Evolutionary conservation across 768 basidiomycete genomes (phyloP).

Genomic region (Boletus sensibilis): DNA sequence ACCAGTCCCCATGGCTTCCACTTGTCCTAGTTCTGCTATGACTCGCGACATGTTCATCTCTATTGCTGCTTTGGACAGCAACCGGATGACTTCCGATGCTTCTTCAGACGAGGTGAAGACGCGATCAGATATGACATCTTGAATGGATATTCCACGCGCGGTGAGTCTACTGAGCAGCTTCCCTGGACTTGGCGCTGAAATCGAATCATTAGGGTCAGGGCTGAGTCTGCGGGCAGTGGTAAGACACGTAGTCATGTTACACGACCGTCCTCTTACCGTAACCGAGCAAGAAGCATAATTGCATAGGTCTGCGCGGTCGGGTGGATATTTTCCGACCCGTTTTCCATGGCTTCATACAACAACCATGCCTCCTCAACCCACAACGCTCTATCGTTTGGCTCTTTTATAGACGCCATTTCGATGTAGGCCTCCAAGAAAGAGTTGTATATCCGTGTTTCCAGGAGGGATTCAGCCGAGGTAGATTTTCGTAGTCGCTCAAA

Average conservation of each 20-base stretch:
- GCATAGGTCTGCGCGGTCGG: constrained; percentile 67
- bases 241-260: constrained; percentile 5
- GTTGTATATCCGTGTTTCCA: constrained; percentile 56
- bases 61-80: constrained; percentile 60
- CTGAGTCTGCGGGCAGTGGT: constrained; percentile 36
- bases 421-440: constrained; percentile 65
- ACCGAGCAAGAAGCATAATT: constrained; percentile 59
- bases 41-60: constrained; percentile 49
- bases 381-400: constrained; percentile 39
- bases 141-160: constrained; percentile 48
- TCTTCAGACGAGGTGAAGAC: constrained; percentile 54
- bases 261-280: constrained; percentile 40
- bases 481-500: constrained; percentile 61
- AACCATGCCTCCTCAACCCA: constrained; percentile 67
- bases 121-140: constrained; percentile 57
- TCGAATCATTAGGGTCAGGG: constrained; percentile 29
- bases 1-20: constrained; percentile 44
- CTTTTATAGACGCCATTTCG: constrained; percentile 51
- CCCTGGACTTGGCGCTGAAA: constrained; percentile 14
- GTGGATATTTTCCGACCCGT: constrained; percentile 41
- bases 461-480: constrained; percentile 43
- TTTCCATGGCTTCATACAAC: constrained; percentile 60
- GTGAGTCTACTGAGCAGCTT: constrained; percentile 46
- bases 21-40: constrained; percentile 55
- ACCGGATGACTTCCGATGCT: constrained; percentile 51